A percentile compares a stretch with the other conserved stretches of the same genome.
These are phyloP conservation scores for Ocimum tenuiflorum DNA, from an alignment of 257 asterid species.

Conservation along the genomic window DNA sequence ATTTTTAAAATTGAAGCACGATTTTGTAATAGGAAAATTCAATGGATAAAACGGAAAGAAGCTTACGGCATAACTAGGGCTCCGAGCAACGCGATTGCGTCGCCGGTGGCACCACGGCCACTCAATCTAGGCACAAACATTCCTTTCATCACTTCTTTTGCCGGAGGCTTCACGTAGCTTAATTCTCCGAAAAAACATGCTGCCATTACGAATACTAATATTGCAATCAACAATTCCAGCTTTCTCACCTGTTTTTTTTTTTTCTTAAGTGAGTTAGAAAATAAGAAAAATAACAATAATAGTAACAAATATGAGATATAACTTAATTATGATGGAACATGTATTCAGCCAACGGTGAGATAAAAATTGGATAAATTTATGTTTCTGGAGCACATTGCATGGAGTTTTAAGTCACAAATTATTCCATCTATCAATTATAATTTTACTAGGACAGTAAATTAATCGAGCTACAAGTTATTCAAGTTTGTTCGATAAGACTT, in stretches of 20 bases:
- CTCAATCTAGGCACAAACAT: slow-evolving; percentile 73
- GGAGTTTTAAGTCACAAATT: no score
- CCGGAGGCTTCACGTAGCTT: slow-evolving; percentile 74
- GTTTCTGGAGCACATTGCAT: no score
- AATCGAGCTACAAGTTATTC: no score
- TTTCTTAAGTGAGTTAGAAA: neutral
- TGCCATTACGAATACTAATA: slow-evolving; percentile 74
- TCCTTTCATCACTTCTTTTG: slow-evolving; percentile 55
- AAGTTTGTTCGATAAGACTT: no score
- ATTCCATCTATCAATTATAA: no score
- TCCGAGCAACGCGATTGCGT: slow-evolving; percentile 82
- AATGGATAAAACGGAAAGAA: neutral
- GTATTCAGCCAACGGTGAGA: no score
- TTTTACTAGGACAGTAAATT: no score
- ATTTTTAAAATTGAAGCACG: no score
- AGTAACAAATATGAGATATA: neutral
- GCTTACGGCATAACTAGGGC: slow-evolving; percentile 94
- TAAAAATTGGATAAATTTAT: no score
- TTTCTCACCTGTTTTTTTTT: slow-evolving; percentile 55
- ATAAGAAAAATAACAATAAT: neutral
- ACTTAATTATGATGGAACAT: no score
- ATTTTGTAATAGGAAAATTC: no score
- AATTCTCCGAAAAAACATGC: slow-evolving; percentile 86
- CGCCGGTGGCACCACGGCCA: slow-evolving; percentile 69
- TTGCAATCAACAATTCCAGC: slow-evolving; percentile 64